Evolutionary conservation across 495 filamentous ascomycete genomes (phyloP).

Genomic region (Aspergillus heteromorphus): DNA sequence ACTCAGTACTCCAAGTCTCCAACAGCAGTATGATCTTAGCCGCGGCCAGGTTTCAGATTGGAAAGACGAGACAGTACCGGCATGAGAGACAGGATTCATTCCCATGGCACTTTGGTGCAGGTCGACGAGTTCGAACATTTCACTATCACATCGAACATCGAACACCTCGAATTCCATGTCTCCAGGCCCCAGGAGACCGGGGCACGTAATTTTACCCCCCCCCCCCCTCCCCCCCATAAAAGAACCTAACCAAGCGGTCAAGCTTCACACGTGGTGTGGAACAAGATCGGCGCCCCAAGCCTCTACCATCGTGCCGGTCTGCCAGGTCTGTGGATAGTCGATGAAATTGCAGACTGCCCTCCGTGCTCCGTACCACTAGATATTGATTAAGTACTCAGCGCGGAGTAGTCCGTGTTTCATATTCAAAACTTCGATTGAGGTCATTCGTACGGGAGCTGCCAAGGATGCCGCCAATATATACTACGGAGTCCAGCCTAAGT

Average conservation of each 20-base stretch:
- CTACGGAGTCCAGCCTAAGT: too few relatives aligned
- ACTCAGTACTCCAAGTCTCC: not conserved
- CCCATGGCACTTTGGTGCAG: too few relatives aligned
- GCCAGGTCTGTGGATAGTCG: not conserved
- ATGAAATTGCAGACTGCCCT: too few relatives aligned
- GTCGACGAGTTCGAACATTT: not conserved
- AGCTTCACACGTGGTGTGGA: slow-evolving; percentile 31
- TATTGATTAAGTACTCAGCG: not conserved
- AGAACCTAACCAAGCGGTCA: slow-evolving; percentile 20
- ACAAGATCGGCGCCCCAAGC: slow-evolving; percentile 19
- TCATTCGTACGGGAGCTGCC: too few relatives aligned
- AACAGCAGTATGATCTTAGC: not conserved
- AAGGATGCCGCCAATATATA: too few relatives aligned
- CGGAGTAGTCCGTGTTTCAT: too few relatives aligned
- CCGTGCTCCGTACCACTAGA: not conserved
- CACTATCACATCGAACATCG: too few relatives aligned
- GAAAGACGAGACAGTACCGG: not conserved
- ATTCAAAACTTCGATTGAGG: too few relatives aligned
- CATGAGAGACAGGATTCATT: too few relatives aligned
- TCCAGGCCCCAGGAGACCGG: not conserved
- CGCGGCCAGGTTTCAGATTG: not conserved
- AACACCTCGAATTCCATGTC: not conserved
- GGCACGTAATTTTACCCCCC: not conserved
- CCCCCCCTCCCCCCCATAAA: not conserved
- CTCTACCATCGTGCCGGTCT: slow-evolving; percentile 9